phyloP scores from a whole-genome alignment of 202 grass and related monocot genomes.

The Eragrostis tef region DNA sequence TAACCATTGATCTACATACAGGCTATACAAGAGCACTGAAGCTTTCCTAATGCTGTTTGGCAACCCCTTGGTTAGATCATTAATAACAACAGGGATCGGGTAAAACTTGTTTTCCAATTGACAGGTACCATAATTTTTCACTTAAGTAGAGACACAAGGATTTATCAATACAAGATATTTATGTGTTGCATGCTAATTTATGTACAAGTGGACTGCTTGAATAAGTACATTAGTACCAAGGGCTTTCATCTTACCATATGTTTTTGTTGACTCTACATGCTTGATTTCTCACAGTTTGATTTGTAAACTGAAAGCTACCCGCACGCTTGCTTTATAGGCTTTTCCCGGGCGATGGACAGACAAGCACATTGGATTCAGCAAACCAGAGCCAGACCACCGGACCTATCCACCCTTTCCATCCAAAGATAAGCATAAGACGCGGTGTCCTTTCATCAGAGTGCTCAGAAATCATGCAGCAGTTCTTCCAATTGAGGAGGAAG shows the following conservation, averaged over 20 bases:
- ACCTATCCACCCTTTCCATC: constrained; percentile 81
- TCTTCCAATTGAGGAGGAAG: constrained; percentile 82
- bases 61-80: background rate
- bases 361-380: constrained; percentile 54
- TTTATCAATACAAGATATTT: too few relatives aligned
- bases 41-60: background rate
- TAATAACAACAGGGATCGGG: background rate
- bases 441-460: constrained; percentile 69
- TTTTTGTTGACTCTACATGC: background rate
- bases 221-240: background rate
- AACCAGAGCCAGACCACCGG: constrained; percentile 43
- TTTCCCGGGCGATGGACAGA: constrained; percentile 74
- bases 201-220: background rate
- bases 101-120: background rate
- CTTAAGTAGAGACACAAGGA: background rate
- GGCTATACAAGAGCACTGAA: too few relatives aligned
- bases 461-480: constrained; percentile 77
- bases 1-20: too few relatives aligned
- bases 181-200: too few relatives aligned
- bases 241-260: constrained; percentile 8
- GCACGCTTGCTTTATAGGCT: constrained; percentile 53
- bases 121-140: background rate
- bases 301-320: constrained; percentile 15
- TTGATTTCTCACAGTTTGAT: background rate
- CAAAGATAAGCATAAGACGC: constrained; percentile 69